Conservation (phyloP, 1,139 yeast genomes). For the Taphrina communis region DNA sequence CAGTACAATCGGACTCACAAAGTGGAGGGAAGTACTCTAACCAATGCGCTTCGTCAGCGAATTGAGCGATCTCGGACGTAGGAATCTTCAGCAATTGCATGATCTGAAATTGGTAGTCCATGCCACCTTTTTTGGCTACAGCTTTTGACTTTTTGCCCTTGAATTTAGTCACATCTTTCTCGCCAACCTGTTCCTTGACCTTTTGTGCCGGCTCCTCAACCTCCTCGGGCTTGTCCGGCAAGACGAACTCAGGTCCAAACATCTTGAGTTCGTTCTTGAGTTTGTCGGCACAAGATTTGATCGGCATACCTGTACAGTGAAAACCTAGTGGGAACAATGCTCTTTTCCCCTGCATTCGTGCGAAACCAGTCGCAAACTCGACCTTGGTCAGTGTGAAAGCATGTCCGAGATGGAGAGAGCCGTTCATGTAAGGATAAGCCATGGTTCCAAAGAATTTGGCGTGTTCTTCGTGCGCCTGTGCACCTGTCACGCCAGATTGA, state of each 20-base stretch:
- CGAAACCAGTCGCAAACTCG: constrained; percentile 92
- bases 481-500: constrained; percentile 51
- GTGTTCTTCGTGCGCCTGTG: constrained; percentile 70
- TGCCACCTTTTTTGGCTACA: constrained; percentile 88
- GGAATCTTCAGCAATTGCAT: constrained; percentile 92
- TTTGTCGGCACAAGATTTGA: constrained; percentile 94
- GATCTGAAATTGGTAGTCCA: constrained; percentile 93
- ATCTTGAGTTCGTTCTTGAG: constrained; percentile 87
- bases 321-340: constrained; percentile 96
- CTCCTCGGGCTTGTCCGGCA: constrained; percentile 56
- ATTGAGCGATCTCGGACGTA: constrained; percentile 77
- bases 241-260: constrained; percentile 82
- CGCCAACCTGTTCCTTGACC: constrained; percentile 55
- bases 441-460: constrained; percentile 91
- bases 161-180: constrained; percentile 85
- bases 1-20: constrained; percentile 77
- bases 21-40: constrained; percentile 87
- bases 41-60: constrained; percentile 92
- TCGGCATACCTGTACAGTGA: constrained; percentile 99
- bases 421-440: constrained; percentile 99
- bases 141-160: constrained; percentile 91
- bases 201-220: constrained; percentile 60
- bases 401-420: constrained; percentile 97
- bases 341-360: constrained; percentile 90
- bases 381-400: constrained; percentile 93